Conservation (phyloP, 2,329 filamentous ascomycete species). For the Alternaria brassicicola region DNA sequence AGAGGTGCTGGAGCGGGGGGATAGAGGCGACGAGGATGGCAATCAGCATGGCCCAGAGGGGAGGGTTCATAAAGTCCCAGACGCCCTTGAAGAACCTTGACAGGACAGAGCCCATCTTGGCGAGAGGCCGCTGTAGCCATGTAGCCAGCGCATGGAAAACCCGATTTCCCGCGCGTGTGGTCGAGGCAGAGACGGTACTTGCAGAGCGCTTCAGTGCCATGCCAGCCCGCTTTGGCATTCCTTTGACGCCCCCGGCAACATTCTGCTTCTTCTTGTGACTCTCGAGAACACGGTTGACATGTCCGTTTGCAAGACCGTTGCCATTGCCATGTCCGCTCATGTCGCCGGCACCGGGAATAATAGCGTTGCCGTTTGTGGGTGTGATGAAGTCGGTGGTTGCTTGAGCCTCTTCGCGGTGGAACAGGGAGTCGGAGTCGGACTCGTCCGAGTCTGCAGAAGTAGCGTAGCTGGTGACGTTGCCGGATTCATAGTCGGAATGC, state of each 20-base stretch:
- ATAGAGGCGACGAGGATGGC: conserved; percentile 92
- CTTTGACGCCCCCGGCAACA: conserved; percentile 43
- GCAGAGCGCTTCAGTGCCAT: conserved; percentile 25
- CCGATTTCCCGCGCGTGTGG: conserved; percentile 43
- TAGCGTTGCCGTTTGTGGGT: conserved; percentile 57
- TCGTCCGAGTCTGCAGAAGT: conserved; percentile 38
- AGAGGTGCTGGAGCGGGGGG: conserved; percentile 78
- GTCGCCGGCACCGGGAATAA: conserved; percentile 48
- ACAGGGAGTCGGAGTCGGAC: conserved; percentile 36
- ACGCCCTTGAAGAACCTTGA: conserved; percentile 68
- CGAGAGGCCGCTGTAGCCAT: conserved; percentile 58
- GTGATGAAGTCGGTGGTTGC: conserved; percentile 47
- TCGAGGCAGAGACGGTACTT: conserved; percentile 29
- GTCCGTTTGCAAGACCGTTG: conserved; percentile 47
- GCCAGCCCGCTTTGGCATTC: conserved; percentile 41
- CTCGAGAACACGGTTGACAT: conserved; percentile 41
- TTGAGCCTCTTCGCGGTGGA: conserved; percentile 39
- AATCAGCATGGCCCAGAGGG: conserved; percentile 93
- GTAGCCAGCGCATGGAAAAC: conserved; percentile 60
- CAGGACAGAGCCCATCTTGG: conserved; percentile 50
- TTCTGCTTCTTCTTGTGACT: conserved; percentile 27
- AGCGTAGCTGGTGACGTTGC: conserved; percentile 52
- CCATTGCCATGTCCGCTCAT: conserved; percentile 47
- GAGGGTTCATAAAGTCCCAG: conserved; percentile 98
- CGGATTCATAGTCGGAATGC: conserved; percentile 56